Percentiles rank a stretch among this genome's conserved stretches.
Conservation (phyloP, 352 stramenopile species). For the Pythium diclinum region DNA sequence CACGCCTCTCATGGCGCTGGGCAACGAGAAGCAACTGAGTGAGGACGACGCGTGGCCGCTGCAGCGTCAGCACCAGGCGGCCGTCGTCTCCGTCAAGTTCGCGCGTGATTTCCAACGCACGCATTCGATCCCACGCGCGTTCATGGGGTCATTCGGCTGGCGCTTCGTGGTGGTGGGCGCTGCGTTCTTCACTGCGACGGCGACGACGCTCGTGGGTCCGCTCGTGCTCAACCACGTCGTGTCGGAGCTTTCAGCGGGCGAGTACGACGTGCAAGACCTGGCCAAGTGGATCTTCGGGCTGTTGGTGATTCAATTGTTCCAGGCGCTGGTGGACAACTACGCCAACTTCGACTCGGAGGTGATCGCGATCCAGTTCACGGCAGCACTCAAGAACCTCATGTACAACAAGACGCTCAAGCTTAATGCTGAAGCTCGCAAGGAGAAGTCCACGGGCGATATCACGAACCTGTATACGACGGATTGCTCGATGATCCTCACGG, state of each 20-base stretch:
- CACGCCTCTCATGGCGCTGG: conserved; percentile 41
- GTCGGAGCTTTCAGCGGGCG: conserved; percentile 26
- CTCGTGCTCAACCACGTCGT: conserved; percentile 46
- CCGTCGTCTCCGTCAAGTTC: conserved; percentile 26
- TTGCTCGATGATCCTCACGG: conserved; percentile 36
- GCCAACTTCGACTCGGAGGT: conserved; percentile 43
- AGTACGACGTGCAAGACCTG: conserved; percentile 21
- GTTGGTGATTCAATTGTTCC: conserved; percentile 43
- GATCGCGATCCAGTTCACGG: conserved; percentile 51
- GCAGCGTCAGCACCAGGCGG: conserved; percentile 26
- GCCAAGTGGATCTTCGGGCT: conserved; percentile 38
- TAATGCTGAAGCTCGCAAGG: conserved; percentile 36
- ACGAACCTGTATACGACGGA: conserved; percentile 62
- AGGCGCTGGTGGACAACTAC: conserved; percentile 53
- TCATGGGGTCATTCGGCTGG: conserved; percentile 35
- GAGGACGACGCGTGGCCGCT: conserved; percentile 45
- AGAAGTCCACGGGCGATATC: conserved; percentile 58
- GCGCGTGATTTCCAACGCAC: conserved; percentile 26
- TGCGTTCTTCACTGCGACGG: conserved; percentile 37
- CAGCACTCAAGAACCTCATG: conserved; percentile 45
- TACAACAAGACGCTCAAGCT: conserved; percentile 51
- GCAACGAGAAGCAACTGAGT: conserved; percentile 44
- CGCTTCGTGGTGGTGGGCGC: conserved; percentile 34
- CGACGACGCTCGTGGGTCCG: conserved; percentile 42
- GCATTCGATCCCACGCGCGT: conserved; percentile 37